These are phyloP conservation scores for Knufia fluminis DNA, from an alignment of 2,329 filamentous ascomycete species.

Conservation along the genomic window DNA sequence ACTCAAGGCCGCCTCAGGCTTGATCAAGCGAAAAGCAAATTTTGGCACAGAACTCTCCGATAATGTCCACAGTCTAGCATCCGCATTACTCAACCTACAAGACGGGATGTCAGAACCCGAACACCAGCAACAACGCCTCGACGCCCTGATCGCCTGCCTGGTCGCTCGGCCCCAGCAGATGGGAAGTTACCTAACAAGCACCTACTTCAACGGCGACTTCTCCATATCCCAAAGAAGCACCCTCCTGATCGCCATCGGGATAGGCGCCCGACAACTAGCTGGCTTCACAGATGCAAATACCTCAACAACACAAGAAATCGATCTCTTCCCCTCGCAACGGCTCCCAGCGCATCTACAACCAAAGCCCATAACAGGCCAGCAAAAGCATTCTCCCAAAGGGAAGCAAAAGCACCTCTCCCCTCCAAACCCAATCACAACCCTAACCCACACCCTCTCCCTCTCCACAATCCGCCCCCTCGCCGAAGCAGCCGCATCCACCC, in stretches of 20 bases:
- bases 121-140: constrained; percentile 66
- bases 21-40: constrained; percentile 80
- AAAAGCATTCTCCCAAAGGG: background rate
- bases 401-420: constrained; percentile 36
- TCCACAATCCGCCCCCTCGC: constrained; percentile 74
- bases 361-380: background rate
- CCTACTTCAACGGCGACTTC: constrained; percentile 87
- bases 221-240: constrained; percentile 75
- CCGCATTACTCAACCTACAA: constrained; percentile 67
- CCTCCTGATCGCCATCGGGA: constrained; percentile 70
- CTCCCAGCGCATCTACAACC: constrained; percentile 59
- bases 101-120: constrained; percentile 71
- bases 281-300: constrained; percentile 52
- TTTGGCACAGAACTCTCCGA: constrained; percentile 83
- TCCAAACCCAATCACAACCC: constrained; percentile 52
- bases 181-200: constrained; percentile 73
- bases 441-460: constrained; percentile 59
- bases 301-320: constrained; percentile 28
- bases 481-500: constrained; percentile 66
- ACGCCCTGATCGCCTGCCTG: constrained; percentile 73
- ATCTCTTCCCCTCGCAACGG: constrained; percentile 67
- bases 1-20: constrained; percentile 61
- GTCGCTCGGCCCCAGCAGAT: constrained; percentile 67
- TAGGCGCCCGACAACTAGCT: constrained; percentile 75
- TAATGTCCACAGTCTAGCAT: constrained; percentile 71